Conservation (phyloP, 345 rosid genomes). For the Barbarea vulgaris region DNA sequence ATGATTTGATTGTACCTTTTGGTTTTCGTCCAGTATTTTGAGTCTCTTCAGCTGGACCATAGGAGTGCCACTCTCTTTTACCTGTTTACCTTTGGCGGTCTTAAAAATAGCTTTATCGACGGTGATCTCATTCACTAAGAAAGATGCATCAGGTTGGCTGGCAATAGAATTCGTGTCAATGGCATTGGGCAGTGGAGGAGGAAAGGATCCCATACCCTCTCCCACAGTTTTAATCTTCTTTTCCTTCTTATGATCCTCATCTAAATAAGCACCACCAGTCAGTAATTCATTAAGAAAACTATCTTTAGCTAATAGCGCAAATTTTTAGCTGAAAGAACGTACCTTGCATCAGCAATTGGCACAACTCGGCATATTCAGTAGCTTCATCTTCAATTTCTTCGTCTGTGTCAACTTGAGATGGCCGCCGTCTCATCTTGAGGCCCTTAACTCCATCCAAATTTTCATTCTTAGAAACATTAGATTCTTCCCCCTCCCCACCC, state of each 20-base stretch:
- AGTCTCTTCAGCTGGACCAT: slow-evolving; percentile 51
- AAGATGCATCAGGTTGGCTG: slow-evolving; percentile 49
- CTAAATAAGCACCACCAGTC: slow-evolving; percentile 45
- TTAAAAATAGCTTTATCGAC: slow-evolving; percentile 49
- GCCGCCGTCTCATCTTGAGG: slow-evolving; percentile 85
- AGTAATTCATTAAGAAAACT: slow-evolving; percentile 1
- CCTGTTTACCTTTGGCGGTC: slow-evolving; percentile 59
- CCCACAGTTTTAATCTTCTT: slow-evolving; percentile 55
- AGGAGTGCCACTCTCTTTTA: slow-evolving; percentile 46
- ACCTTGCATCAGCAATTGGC: slow-evolving; percentile 97
- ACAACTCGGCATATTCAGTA: slow-evolving; percentile 86
- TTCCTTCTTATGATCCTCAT: slow-evolving; percentile 75
- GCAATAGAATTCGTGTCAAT: slow-evolving; percentile 44
- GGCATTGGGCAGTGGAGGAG: slow-evolving; percentile 49
- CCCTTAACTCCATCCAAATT: slow-evolving; percentile 84
- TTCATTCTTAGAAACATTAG: slow-evolving; percentile 60
- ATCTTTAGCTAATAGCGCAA: slow-evolving; percentile 3
- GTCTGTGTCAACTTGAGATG: slow-evolving; percentile 74
- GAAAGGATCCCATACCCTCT: slow-evolving; percentile 47
- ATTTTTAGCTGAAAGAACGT: slow-evolving; percentile 37
- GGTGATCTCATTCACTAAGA: slow-evolving; percentile 45
- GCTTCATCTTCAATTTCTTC: slow-evolving; percentile 97
- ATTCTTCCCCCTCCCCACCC: slow-evolving; percentile 79
- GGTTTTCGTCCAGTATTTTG: slow-evolving; percentile 76
- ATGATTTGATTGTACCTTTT: slow-evolving; percentile 51